Conservation (phyloP, 2,329 filamentous ascomycete genomes). For the Calonectria pseudoreteaudii region DNA sequence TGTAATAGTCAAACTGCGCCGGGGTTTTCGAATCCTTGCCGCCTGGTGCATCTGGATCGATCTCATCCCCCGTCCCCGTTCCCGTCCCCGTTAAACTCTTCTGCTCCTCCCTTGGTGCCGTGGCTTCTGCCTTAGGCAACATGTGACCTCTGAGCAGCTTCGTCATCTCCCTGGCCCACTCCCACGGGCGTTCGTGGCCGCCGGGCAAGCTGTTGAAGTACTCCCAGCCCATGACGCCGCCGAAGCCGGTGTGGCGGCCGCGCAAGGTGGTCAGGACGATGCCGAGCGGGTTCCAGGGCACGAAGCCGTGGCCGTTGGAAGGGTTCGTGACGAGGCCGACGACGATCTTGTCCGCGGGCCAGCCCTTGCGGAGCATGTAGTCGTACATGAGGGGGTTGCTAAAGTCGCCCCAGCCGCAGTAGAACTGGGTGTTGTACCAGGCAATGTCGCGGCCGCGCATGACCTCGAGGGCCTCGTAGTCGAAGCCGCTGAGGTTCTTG, state of each 20-base stretch:
- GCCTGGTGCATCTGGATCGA: conserved; percentile 42
- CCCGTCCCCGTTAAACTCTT: not conserved
- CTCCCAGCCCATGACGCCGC: conserved; percentile 95
- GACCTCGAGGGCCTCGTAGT: conserved; percentile 80
- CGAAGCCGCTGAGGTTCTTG: conserved; percentile 82
- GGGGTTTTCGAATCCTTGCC: conserved; percentile 46
- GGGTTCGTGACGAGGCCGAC: conserved; percentile 85
- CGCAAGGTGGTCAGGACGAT: conserved; percentile 56
- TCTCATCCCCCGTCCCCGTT: conserved; percentile 11
- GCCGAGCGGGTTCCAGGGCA: conserved; percentile 60
- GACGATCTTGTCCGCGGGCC: conserved; percentile 79
- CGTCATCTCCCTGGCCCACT: conserved; percentile 81
- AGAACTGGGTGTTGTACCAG: conserved; percentile 95
- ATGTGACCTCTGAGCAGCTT: conserved; percentile 49
- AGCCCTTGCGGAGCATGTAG: conserved; percentile 70
- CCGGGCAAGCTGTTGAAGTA: conserved; percentile 87
- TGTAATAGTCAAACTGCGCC: conserved; percentile 49
- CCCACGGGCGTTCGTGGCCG: conserved; percentile 72
- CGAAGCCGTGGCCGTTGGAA: conserved; percentile 72
- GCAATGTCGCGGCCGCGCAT: conserved; percentile 74
- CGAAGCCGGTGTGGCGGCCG: conserved; percentile 74
- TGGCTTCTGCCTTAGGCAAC: not conserved
- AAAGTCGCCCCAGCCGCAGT: conserved; percentile 84
- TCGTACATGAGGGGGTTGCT: conserved; percentile 61
- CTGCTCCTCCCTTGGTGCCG: not conserved